Percentiles rank a stretch among this genome's conserved stretches.
These are phyloP conservation scores for Coelastrella sp. DNA, from an alignment of 139 green algal species.

Conservation along the genomic window DNA sequence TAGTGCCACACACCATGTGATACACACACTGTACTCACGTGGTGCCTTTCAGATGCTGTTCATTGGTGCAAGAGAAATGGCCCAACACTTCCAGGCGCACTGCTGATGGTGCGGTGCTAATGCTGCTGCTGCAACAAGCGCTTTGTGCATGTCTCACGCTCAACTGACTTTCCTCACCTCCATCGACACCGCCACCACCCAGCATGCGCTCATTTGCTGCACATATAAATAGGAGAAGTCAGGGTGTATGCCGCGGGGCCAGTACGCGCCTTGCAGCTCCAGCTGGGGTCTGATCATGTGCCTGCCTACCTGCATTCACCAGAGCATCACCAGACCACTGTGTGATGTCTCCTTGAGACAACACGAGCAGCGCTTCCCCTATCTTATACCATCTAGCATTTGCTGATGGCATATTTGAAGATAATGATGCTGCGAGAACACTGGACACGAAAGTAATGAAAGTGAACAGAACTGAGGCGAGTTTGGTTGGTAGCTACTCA, in stretches of 20 bases:
- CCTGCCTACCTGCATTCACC: constrained; percentile 83
- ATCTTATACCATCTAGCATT: constrained; percentile 51
- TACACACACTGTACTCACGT: no score
- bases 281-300: no score
- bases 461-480: neutral
- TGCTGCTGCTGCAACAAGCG: neutral
- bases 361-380: constrained; percentile 49
- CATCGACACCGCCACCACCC: constrained; percentile 90
- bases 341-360: constrained; percentile 82
- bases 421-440: neutral
- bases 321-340: constrained; percentile 79
- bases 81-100: no score
- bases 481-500: neutral
- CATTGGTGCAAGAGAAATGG: no score
- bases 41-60: no score
- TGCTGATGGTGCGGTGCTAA: neutral
- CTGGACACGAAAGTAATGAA: neutral
- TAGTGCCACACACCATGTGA: no score
- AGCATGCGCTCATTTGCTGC: constrained; percentile 90
- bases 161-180: constrained; percentile 52
- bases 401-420: constrained; percentile 44
- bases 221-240: neutral
- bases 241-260: no score
- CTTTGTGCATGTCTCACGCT: neutral
- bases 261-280: no score